Base-by-base conservation (phyloP, 2,329 filamentous ascomycete species). In the Furcasterigmium sp. region DNA sequence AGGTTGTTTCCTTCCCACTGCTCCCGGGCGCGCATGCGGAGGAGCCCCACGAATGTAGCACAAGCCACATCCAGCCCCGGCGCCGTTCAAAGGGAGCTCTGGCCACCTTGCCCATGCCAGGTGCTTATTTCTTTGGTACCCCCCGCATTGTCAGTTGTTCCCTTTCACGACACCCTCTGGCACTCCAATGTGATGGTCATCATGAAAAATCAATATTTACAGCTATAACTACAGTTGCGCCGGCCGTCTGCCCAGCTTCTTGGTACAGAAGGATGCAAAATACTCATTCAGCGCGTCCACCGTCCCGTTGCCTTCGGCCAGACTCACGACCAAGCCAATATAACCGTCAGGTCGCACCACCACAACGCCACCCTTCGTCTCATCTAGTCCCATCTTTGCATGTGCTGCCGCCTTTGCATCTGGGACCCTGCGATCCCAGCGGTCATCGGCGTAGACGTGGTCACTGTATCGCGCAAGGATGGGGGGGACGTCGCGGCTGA, bases 341-440 rank as follows among this genome's bases (percentile, higher is more conserved):
- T 95, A 93, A 8, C 89, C 89, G 61, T 95, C 90, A 0, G 91
- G 90, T 36, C 90, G 71, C 8, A 94, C 87, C 9, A 95, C 85
- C 2, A 94, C 83, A 2, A 95, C 78, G 44, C 85, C 89, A 10
- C 89, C 89, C 48, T 70, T 75, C 48, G 86, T 80, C 56, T 84
- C 71, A 50, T 85, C 77, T 20, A 95, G 62, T 0, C 91, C 91
- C 74, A 95, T 85, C 74, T 95, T 95, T 34, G 84, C 82, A 63
- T 96, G 91, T 5, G 88, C 88, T 3, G 87, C 75, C 5, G 84
- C 88, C 53, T 73, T 74, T 2, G 86, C 84, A 17, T 84, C 71
- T 0, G 85, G 82, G 1, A 88, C 83, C 7, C 79, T 73, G 35
- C 76, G 70, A 58, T 93, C 87, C 69, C 79, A 83, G 38, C 85